A percentile compares a stretch with the other conserved stretches of the same genome.
These are phyloP conservation scores for Protomyces arabidopsidicola DNA, from an alignment of 1,139 yeast genomes.

Conservation along the genomic window DNA sequence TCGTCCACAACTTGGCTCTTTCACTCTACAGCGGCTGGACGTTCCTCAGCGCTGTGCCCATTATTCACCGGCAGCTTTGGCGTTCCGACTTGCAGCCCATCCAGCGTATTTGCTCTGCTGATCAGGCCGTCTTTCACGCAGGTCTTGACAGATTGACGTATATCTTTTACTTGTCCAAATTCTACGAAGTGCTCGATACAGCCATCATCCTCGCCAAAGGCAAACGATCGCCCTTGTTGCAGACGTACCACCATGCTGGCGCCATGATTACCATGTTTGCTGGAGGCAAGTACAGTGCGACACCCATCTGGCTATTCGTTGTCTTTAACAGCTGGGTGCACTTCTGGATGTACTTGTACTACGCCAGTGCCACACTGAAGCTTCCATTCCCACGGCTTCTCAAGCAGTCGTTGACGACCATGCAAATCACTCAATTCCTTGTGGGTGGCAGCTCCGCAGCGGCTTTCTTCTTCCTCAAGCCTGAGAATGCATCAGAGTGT, in stretches of 20 bases:
- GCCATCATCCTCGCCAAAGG: conserved; percentile 65
- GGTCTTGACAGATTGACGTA: conserved; percentile 61
- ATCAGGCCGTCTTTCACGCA: conserved; percentile 54
- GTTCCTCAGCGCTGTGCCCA: conserved; percentile 41
- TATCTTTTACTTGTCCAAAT: conserved; percentile 67
- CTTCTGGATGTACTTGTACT: conserved; percentile 65
- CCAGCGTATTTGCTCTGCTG: conserved; percentile 63
- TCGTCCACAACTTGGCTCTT: conserved; percentile 58
- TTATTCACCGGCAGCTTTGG: conserved; percentile 28
- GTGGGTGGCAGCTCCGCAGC: conserved; percentile 67
- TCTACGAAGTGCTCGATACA: conserved; percentile 69
- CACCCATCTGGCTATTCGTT: conserved; percentile 78
- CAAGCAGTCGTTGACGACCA: conserved; percentile 59
- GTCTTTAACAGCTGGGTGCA: conserved; percentile 75
- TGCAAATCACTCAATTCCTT: conserved; percentile 68
- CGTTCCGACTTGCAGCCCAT: conserved; percentile 39
- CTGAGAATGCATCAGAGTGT: conserved; percentile 53
- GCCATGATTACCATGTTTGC: conserved; percentile 85
- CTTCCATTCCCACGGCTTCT: conserved; percentile 56
- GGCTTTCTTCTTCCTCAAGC: conserved; percentile 56
- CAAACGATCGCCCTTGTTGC: conserved; percentile 61
- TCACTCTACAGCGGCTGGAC: conserved; percentile 71
- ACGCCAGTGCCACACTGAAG: conserved; percentile 58
- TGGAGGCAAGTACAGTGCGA: conserved; percentile 64
- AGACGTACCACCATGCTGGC: conserved; percentile 75